Conservation (phyloP, 1,284 basidiomycete species). For the Irpex sp. region DNA sequence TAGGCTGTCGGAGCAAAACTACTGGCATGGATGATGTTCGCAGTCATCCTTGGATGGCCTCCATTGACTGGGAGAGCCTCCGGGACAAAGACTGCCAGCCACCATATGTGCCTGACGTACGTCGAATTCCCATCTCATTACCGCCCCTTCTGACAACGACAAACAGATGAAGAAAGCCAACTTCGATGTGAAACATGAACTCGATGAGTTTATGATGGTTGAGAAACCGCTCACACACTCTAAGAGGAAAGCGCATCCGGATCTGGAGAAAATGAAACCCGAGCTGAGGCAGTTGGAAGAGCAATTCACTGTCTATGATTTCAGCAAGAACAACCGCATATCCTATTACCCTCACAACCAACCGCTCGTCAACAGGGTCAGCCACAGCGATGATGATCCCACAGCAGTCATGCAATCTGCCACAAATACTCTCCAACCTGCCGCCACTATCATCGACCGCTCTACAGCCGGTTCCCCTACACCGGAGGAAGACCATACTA, state of each 20-base stretch:
- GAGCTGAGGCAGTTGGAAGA: conserved; percentile 93
- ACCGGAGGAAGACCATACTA: conserved; percentile 16
- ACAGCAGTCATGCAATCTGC: conserved; percentile 32
- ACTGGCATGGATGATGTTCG: conserved; percentile 75
- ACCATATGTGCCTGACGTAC: conserved; percentile 88
- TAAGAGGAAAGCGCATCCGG: conserved; percentile 83
- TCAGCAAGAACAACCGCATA: conserved; percentile 55
- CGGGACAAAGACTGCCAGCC: conserved; percentile 75
- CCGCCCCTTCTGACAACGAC: conserved; percentile 11
- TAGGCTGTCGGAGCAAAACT: conserved; percentile 76
- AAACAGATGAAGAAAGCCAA: conserved; percentile 87
- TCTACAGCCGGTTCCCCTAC: conserved; percentile 60
- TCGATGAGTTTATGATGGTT: conserved; percentile 94
- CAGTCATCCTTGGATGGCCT: conserved; percentile 82
- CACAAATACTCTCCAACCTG: conserved; percentile 42
- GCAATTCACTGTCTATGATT: conserved; percentile 85
- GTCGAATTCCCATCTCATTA: conserved; percentile 28
- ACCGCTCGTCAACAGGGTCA: conserved; percentile 47
- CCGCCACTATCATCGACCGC: conserved; percentile 43
- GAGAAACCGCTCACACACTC: conserved; percentile 95
- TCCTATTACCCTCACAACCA: conserved; percentile 82
- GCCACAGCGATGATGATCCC: conserved; percentile 37
- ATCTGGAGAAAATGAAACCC: conserved; percentile 82
- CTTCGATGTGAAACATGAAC: conserved; percentile 95
- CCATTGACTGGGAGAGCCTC: conserved; percentile 79